phyloP scores from a whole-genome alignment of 352 stramenopile genomes.

The Phytopythium montanum region DNA sequence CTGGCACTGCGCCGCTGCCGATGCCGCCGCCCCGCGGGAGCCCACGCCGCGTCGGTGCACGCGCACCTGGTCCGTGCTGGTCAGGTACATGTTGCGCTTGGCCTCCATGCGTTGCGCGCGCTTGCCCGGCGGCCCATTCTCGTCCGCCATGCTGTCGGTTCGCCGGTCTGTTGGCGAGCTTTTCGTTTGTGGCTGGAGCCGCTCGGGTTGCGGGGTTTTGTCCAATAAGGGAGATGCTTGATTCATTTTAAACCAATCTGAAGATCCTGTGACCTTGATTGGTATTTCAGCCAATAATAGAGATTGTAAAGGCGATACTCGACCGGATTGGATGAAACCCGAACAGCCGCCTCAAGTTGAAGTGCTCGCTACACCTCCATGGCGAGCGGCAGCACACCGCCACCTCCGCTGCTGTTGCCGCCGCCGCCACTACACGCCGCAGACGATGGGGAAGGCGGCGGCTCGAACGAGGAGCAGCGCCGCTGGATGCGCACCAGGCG shows the following conservation, averaged over 20 bases:
- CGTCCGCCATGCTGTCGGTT: constrained; percentile 6
- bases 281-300: constrained; percentile 9
- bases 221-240: neutral
- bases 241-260: neutral
- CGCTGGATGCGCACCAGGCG: constrained; percentile 20
- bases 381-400: constrained; percentile 6
- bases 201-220: neutral
- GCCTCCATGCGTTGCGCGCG: constrained; percentile 73
- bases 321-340: constrained; percentile 5
- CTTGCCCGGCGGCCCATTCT: constrained; percentile 48
- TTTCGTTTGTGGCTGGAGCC: constrained; percentile 1
- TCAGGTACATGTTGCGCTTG: constrained; percentile 81
- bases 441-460: neutral
- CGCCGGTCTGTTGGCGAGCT: neutral
- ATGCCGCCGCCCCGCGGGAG: constrained; percentile 8
- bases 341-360: constrained; percentile 6
- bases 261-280: neutral
- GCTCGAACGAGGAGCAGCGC: constrained; percentile 19
- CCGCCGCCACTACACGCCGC: neutral
- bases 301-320: neutral
- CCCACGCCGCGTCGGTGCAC: constrained; percentile 44
- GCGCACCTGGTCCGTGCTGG: constrained; percentile 68
- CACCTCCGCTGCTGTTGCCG: neutral
- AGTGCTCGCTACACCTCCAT: constrained; percentile 5
- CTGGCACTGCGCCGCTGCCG: constrained; percentile 60